Percentiles rank a stretch among this genome's conserved stretches.
These are phyloP conservation scores for Phytophthora hybrid DNA, from an alignment of 352 stramenopile genomes.

Conservation along the genomic window DNA sequence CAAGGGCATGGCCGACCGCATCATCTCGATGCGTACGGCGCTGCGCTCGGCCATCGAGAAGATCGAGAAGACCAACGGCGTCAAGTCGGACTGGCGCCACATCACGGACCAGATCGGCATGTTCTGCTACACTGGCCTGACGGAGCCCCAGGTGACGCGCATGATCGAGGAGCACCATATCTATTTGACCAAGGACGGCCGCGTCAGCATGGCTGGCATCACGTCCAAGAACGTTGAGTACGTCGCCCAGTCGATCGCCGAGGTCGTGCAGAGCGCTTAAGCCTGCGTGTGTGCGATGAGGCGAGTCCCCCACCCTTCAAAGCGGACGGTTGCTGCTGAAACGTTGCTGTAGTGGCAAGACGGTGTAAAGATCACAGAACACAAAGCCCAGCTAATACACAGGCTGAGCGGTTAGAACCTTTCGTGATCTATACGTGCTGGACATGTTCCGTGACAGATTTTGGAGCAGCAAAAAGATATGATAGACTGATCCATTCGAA, in stretches of 20 bases:
- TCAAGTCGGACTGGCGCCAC: conserved; percentile 95
- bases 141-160: conserved; percentile 93
- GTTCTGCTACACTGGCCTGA: conserved; percentile 99
- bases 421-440: background rate
- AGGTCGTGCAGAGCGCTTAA: conserved; percentile 92
- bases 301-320: conserved; percentile 1
- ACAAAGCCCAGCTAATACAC: conserved; percentile 27
- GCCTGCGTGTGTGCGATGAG: conserved; percentile 9
- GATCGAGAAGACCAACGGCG: conserved; percentile 81
- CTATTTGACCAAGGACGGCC: conserved; percentile 98
- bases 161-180: conserved; percentile 98
- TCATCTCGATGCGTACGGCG: conserved; percentile 93
- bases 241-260: conserved; percentile 95
- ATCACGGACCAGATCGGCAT: conserved; percentile 99
- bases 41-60: conserved; percentile 87
- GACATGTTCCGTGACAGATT: no score
- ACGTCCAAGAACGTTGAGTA: conserved; percentile 98
- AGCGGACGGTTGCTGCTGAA: conserved; percentile 13
- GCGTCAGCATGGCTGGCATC: conserved; percentile 98
- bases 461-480: no score
- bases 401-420: conserved; percentile 21
- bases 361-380: conserved; percentile 31
- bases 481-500: no score
- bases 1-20: conserved; percentile 96
- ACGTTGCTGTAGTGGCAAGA: conserved; percentile 24